These are phyloP conservation scores for Botrytis aclada DNA, from an alignment of 2,329 filamentous ascomycete genomes.

Conservation along the genomic window DNA sequence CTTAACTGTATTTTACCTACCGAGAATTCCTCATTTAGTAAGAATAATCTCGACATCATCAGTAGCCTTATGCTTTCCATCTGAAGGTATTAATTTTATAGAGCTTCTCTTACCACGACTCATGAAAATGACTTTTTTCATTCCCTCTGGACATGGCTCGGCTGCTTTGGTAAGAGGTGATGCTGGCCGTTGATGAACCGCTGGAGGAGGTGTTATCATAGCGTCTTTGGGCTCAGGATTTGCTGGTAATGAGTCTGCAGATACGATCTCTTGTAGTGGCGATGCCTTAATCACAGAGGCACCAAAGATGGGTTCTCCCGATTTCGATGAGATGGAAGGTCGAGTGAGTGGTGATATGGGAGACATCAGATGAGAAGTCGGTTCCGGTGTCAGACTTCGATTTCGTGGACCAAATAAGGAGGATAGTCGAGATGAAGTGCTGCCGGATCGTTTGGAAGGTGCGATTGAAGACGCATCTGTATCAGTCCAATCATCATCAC, in stretches of 20 bases:
- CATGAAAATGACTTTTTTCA: conserved; percentile 7
- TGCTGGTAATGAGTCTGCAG: conserved; percentile 11
- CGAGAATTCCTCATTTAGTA: neutral
- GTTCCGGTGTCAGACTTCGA: neutral
- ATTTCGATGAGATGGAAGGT: neutral
- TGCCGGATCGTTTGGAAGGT: neutral
- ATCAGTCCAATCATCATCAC: conserved; percentile 11
- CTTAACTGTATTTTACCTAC: neutral
- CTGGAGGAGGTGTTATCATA: conserved; percentile 5
- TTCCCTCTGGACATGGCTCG: neutral
- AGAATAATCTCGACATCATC: conserved; percentile 10
- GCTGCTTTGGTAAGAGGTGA: neutral
- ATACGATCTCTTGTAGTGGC: conserved; percentile 7
- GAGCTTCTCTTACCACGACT: conserved; percentile 11
- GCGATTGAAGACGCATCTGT: conserved; percentile 11
- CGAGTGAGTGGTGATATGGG: conserved; percentile 8
- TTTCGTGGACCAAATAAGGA: conserved; percentile 14
- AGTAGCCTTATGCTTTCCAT: neutral
- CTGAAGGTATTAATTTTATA: conserved; percentile 9
- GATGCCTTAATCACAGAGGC: neutral
- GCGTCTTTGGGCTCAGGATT: conserved; percentile 12
- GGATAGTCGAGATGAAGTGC: conserved; percentile 7
- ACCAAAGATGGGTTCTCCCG: neutral
- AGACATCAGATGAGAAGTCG: neutral
- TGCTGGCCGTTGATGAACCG: neutral